Evolutionary conservation across 345 rosid genomes (phyloP).

Genomic region (Euclidium syriacum): DNA sequence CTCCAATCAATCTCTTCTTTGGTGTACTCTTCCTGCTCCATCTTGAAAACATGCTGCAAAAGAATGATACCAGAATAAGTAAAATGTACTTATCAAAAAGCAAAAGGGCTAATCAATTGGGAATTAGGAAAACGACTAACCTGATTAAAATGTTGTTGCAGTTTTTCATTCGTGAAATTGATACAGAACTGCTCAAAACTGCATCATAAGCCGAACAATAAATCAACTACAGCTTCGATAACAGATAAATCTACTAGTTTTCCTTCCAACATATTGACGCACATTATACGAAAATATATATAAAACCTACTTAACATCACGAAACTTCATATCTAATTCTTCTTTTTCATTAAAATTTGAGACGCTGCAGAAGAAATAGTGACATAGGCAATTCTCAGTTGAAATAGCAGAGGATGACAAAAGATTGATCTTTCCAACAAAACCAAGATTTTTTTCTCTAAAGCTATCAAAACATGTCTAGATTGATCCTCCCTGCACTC

Average conservation of each 20-base stretch:
- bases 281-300: neutral
- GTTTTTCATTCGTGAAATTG: conserved; percentile 89
- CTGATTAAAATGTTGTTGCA: conserved; percentile 96
- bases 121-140: conserved; percentile 25
- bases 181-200: conserved; percentile 97
- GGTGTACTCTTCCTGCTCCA: conserved; percentile 91
- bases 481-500: neutral
- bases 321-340: neutral
- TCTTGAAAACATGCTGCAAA: conserved; percentile 89
- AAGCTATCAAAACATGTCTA: neutral
- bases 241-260: conserved; percentile 1
- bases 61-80: conserved; percentile 7
- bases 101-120: neutral
- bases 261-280: conserved; percentile 11
- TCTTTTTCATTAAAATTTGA: neutral
- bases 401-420: neutral
- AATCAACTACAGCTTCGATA: conserved; percentile 5
- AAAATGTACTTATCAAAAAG: conserved; percentile 2
- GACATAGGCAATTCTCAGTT: neutral
- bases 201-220: conserved; percentile 20
- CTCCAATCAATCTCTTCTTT: conserved; percentile 90
- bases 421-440: neutral
- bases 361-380: neutral
- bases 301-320: conserved; percentile 1
- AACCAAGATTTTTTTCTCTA: neutral